A percentile compares a stretch with the other conserved stretches of the same genome.
Conservation (phyloP, 108 stramenopile species). For the Cyclotella atomus region DNA sequence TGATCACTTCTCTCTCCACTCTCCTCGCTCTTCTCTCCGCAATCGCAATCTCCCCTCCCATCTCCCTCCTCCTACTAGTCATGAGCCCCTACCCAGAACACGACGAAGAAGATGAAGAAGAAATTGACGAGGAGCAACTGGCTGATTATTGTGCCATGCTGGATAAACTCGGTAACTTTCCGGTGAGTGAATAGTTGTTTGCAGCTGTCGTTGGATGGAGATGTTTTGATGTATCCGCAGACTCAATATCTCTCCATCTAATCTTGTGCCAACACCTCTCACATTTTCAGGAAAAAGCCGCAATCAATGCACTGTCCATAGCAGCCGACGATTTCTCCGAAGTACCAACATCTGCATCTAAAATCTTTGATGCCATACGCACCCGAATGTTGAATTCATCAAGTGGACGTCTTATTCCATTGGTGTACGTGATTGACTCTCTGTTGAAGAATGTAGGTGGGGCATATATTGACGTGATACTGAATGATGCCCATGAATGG, state of each 20-base stretch:
- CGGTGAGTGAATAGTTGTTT: too few species aligned
- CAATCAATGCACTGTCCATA: slow-evolving; percentile 84
- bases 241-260: background rate
- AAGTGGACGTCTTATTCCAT: slow-evolving; percentile 51
- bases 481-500: slow-evolving; percentile 74
- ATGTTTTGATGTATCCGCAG: too few species aligned
- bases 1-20: too few species aligned
- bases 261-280: background rate
- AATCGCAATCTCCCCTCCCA: too few species aligned
- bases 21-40: too few species aligned
- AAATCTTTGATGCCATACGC: slow-evolving; percentile 73
- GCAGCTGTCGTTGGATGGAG: too few species aligned
- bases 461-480: slow-evolving; percentile 67
- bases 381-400: slow-evolving; percentile 51
- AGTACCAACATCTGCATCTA: slow-evolving; percentile 50
- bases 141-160: slow-evolving; percentile 79
- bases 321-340: slow-evolving; percentile 81
- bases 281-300: slow-evolving; percentile 76
- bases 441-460: slow-evolving; percentile 85
- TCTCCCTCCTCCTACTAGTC: too few species aligned
- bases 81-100: too few species aligned
- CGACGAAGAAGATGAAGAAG: background rate
- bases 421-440: slow-evolving; percentile 83
- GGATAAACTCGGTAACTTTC: slow-evolving; percentile 59
- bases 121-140: slow-evolving; percentile 53